Conservation (phyloP, 768 basidiomycete genomes). For the Lentinula aciculospora region DNA sequence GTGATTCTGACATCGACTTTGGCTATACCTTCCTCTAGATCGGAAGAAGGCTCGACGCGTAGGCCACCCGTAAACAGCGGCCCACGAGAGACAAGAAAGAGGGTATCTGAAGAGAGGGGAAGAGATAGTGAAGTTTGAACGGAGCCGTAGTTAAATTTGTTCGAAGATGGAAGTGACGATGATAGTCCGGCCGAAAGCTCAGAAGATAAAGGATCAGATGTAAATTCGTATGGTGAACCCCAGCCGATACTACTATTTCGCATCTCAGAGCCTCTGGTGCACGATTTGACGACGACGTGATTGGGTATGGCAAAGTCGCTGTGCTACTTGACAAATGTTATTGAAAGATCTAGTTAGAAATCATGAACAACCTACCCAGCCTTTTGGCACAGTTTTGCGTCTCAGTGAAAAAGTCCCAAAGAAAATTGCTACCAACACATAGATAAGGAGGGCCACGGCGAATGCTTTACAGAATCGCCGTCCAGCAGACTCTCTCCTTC, state of each 20-base stretch:
- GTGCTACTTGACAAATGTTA: conserved; percentile 1
- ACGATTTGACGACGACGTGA: not conserved
- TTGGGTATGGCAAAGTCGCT: not conserved
- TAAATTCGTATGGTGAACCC: not conserved
- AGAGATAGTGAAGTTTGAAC: not conserved
- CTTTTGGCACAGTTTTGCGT: not conserved
- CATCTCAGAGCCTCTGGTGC: conserved; percentile 1
- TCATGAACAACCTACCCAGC: not conserved
- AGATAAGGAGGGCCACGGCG: conserved; percentile 3
- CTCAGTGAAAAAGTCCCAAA: not conserved
- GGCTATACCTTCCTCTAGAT: conserved; percentile 2
- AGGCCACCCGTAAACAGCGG: conserved; percentile 14
- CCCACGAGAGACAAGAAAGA: conserved; percentile 30
- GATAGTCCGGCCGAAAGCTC: not conserved
- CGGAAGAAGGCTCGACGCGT: conserved; percentile 9
- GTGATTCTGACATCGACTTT: conserved; percentile 9
- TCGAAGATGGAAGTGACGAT: not conserved
- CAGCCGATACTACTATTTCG: not conserved
- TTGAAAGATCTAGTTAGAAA: not conserved
- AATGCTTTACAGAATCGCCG: conserved; percentile 4
- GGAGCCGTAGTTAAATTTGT: not conserved
- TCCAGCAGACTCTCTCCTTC: not conserved
- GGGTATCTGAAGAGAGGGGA: not conserved
- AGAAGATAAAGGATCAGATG: not conserved
- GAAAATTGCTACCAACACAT: not conserved